Conservation (phyloP, 305 asterid genomes). For the Rubia balearica region DNA sequence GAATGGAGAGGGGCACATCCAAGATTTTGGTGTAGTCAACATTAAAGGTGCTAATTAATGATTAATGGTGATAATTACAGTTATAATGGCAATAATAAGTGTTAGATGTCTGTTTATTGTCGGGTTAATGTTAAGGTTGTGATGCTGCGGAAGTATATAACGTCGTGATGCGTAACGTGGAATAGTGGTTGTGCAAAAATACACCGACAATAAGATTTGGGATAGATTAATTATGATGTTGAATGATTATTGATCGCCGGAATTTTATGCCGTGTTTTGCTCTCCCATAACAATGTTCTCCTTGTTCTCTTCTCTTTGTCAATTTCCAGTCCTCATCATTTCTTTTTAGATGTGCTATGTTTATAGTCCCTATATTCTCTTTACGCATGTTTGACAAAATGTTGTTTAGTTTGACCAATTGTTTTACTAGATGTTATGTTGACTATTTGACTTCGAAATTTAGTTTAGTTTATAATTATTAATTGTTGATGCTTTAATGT, state of each 20-base stretch:
- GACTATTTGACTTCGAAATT: too few relatives aligned
- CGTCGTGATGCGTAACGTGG: slow-evolving; percentile 17
- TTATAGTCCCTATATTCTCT: neutral
- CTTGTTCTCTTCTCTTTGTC: slow-evolving; percentile 10
- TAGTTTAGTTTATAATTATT: too few relatives aligned
- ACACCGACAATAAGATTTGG: slow-evolving; percentile 41
- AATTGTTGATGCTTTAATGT: too few relatives aligned
- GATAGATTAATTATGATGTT: neutral
- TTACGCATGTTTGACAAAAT: too few relatives aligned
- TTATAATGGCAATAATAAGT: neutral
- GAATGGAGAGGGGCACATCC: too few relatives aligned
- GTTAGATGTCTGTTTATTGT: slow-evolving; percentile 19
- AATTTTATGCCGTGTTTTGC: slow-evolving; percentile 53
- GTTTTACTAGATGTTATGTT: too few relatives aligned
- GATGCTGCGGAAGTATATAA: neutral
- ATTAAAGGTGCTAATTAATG: neutral
- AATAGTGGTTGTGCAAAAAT: slow-evolving; percentile 22
- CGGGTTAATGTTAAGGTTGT: slow-evolving; percentile 15
- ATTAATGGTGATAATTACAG: neutral
- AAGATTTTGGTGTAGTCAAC: too few relatives aligned
- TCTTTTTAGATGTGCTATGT: neutral
- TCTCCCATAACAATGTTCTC: slow-evolving; percentile 34
- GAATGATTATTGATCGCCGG: slow-evolving; percentile 13
- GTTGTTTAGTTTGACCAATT: too few relatives aligned
- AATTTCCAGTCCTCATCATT: slow-evolving; percentile 10